A percentile compares a stretch with the other conserved stretches of the same genome.
Evolutionary conservation across 768 basidiomycete genomes (phyloP).

Genomic region (Boletellus ananiceps): DNA sequence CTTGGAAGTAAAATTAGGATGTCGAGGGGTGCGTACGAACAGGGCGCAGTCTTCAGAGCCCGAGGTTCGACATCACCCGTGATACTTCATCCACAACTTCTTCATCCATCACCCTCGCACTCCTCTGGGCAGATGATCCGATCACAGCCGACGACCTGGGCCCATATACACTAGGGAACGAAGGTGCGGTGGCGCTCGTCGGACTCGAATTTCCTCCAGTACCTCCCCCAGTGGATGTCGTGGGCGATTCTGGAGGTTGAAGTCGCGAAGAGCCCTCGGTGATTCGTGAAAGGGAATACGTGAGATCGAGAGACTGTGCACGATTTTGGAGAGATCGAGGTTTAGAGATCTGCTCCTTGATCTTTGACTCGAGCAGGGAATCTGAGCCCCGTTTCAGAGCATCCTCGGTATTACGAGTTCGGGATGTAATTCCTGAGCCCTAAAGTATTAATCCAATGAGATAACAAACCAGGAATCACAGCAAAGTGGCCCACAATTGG

Average conservation of each 20-base stretch:
- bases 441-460: constrained; percentile 27
- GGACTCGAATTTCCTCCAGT: constrained; percentile 76
- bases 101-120: constrained; percentile 42
- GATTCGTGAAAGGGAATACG: constrained; percentile 78
- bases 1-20: constrained; percentile 7
- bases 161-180: constrained; percentile 82
- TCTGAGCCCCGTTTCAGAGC: constrained; percentile 79
- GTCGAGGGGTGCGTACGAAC: constrained; percentile 13
- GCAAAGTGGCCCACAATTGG: constrained; percentile 55
- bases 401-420: constrained; percentile 69
- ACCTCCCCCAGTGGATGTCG: constrained; percentile 66
- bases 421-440: constrained; percentile 67
- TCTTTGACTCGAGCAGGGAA: constrained; percentile 76
- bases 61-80: constrained; percentile 72
- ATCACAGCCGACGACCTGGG: constrained; percentile 49
- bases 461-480: constrained; percentile 11
- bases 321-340: constrained; percentile 81
- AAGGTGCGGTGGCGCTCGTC: constrained; percentile 71
- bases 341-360: constrained; percentile 71
- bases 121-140: constrained; percentile 42
- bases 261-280: constrained; percentile 60
- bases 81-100: constrained; percentile 66
- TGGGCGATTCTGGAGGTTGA: constrained; percentile 74
- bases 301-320: constrained; percentile 86
- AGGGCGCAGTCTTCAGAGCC: constrained; percentile 39